phyloP scores from a whole-genome alignment of 2,329 filamentous ascomycete species.

The Cercospora sp. region DNA sequence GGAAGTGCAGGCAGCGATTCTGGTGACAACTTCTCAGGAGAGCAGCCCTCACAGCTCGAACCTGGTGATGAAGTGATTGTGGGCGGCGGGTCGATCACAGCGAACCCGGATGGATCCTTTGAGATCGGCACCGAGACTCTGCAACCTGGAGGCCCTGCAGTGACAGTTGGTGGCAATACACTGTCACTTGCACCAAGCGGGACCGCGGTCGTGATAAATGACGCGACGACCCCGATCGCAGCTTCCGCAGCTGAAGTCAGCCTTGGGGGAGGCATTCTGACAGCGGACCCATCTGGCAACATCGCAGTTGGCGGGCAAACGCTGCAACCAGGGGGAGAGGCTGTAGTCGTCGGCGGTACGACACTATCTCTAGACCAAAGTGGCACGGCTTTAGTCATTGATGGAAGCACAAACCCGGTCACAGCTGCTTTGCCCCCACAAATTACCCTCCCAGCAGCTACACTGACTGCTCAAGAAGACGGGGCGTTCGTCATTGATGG shows the following conservation, averaged over 20 bases:
- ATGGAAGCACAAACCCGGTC: background rate
- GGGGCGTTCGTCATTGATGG: background rate
- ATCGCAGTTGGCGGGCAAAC: background rate
- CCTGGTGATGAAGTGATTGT: slow-evolving; percentile 6
- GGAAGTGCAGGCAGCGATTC: background rate
- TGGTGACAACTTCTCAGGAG: background rate
- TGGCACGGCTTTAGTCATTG: background rate
- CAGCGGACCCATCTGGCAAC: background rate
- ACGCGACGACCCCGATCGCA: background rate
- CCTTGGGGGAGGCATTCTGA: background rate
- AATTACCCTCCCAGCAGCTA: background rate
- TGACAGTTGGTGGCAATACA: background rate
- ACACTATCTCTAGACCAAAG: background rate
- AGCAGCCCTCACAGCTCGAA: background rate
- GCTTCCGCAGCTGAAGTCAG: background rate
- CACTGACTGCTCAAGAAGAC: background rate
- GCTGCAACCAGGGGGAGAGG: background rate
- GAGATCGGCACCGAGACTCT: background rate
- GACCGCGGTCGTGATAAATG: background rate
- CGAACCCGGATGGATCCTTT: slow-evolving; percentile 5
- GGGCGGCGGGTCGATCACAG: background rate
- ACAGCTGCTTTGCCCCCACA: background rate
- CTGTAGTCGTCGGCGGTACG: background rate
- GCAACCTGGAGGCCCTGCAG: slow-evolving; percentile 3
- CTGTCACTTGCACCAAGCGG: slow-evolving; percentile 1